These are phyloP conservation scores for Metschnikowia lunata DNA, from an alignment of 805 yeast genomes.

Conservation along the genomic window DNA sequence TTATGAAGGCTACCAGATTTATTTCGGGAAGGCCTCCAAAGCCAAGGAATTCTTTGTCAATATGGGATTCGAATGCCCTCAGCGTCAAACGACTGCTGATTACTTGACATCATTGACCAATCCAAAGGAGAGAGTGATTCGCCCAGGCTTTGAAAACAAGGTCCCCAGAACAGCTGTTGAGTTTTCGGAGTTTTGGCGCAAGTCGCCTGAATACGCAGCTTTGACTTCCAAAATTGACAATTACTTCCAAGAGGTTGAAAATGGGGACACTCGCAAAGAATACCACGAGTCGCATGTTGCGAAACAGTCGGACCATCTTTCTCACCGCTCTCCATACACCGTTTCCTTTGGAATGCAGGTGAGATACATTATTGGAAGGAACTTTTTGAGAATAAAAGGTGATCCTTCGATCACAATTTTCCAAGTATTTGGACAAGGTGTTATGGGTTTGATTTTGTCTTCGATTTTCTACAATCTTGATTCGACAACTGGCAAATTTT, in stretches of 20 bases:
- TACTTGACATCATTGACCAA: conserved; percentile 64
- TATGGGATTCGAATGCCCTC: conserved; percentile 61
- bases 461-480: conserved; percentile 54
- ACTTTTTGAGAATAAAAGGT: conserved; percentile 50
- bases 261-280: conserved; percentile 9
- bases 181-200: conserved; percentile 56
- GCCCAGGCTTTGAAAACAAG: conserved; percentile 45
- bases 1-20: conserved; percentile 59
- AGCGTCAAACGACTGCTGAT: conserved; percentile 66
- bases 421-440: conserved; percentile 47
- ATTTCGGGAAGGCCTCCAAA: conserved; percentile 48
- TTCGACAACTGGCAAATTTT: conserved; percentile 50
- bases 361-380: conserved; percentile 49
- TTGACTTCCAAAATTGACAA: conserved; percentile 41
- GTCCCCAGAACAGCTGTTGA: conserved; percentile 56
- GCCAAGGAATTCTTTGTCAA: conserved; percentile 52
- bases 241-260: conserved; percentile 26
- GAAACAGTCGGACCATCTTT: conserved; percentile 38
- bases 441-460: conserved; percentile 57
- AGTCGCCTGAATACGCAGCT: conserved; percentile 46
- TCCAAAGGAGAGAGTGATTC: conserved; percentile 52
- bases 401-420: conserved; percentile 53
- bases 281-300: conserved; percentile 25
- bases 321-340: conserved; percentile 33
- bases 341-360: conserved; percentile 29